Evolutionary conservation across 768 basidiomycete genomes (phyloP).

Genomic region (Pluteus cervinus): DNA sequence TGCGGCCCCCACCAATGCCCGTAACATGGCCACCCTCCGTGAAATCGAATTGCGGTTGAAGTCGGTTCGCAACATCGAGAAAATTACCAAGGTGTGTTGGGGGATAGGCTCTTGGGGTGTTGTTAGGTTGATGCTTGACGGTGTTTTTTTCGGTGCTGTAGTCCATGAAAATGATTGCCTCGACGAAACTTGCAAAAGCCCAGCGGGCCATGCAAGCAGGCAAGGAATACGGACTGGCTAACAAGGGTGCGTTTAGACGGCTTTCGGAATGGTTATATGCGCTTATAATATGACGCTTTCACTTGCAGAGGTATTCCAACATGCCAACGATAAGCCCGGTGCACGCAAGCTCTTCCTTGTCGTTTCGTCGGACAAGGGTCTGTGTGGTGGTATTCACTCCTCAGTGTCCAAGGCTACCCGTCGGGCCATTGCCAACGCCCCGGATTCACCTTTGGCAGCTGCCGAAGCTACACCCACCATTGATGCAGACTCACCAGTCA

Average conservation of each 20-base stretch:
- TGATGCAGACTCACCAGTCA: slow-evolving; percentile 60
- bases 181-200: slow-evolving; percentile 93
- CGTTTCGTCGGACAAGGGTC: slow-evolving; percentile 97
- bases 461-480: slow-evolving; percentile 36
- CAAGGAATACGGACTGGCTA: slow-evolving; percentile 90
- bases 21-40: slow-evolving; percentile 95
- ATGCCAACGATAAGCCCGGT: slow-evolving; percentile 62
- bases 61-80: slow-evolving; percentile 97
- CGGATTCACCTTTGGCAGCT: slow-evolving; percentile 43
- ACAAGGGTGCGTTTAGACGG: slow-evolving; percentile 57
- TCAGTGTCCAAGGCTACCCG: slow-evolving; percentile 90
- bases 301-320: slow-evolving; percentile 76
- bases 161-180: slow-evolving; percentile 99
- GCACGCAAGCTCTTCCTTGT: slow-evolving; percentile 88
- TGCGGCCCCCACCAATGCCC: slow-evolving; percentile 46
- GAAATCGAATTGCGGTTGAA: slow-evolving; percentile 96
- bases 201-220: slow-evolving; percentile 89
- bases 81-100: slow-evolving; percentile 89
- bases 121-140: slow-evolving; percentile 3
- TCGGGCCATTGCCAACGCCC: slow-evolving; percentile 51
- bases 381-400: slow-evolving; percentile 99
- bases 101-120: slow-evolving; percentile 19
- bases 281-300: slow-evolving; percentile 3
- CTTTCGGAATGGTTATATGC: slow-evolving; percentile 1
- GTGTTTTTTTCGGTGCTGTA: slow-evolving; percentile 20